Evolutionary conservation across 164 flowering plant genomes (phyloP), one percentile per base, ranked within the genome.

Genomic region (Warburgia ugandensis): DNA sequence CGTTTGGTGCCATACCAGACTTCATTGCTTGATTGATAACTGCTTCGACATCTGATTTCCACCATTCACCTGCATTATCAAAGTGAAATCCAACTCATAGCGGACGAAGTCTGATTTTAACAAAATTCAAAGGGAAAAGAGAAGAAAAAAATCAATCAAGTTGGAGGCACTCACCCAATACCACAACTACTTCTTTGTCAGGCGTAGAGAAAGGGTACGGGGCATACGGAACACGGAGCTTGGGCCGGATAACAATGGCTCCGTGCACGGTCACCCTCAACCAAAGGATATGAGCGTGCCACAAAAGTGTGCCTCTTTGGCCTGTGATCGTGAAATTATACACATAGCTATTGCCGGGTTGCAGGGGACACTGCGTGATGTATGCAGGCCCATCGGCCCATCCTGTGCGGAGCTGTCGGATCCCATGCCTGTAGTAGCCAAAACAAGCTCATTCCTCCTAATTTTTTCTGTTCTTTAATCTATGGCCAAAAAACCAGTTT

Each of bases 381-480:
- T n/a, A n/a, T n/a, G n/a, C n/a, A n/a, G n/a, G n/a, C n/a, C n/a
- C 90, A 37, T 85, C 95, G 0, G 81, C 68, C 95, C 95, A 85
- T 0, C 87, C 95, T 1, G 95, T 85, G 29, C 82, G 63, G 14
- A 85, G 58, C 41, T 85, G 95, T 51, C 87, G 48, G 22, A 85
- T 45, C 3, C 90, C 95, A 62, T 82, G 95, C 95, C 95, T 85
- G 49, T 26, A 32, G 30, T 20, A n/a, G n/a, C n/a, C n/a, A n/a
- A n/a, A n/a, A n/a, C n/a, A n/a, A n/a, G n/a, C n/a, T n/a, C n/a
- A n/a, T n/a, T n/a, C n/a, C n/a, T n/a, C n/a, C n/a, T n/a, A n/a
- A n/a, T n/a, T n/a, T n/a, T n/a, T n/a, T n/a, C n/a, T n/a, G n/a
- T n/a, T n/a, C n/a, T n/a, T n/a, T n/a, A 5, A n/a, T n/a, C n/a